phyloP scores from a whole-genome alignment of 345 rosid genomes.

The Corchorus olitorius region DNA sequence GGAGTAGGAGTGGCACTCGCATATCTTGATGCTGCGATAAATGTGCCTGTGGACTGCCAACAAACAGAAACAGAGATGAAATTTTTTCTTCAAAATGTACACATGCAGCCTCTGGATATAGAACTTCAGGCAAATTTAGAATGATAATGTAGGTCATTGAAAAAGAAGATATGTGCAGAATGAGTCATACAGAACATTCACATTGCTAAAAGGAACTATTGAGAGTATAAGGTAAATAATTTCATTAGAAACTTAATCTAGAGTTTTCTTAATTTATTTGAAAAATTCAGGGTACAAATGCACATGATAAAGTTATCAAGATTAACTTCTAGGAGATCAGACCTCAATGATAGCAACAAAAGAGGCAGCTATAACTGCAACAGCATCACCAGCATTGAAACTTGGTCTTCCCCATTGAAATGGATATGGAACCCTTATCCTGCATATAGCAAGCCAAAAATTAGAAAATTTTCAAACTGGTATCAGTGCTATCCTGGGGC shows the following conservation, averaged over 20 bases:
- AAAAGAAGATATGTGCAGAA: neutral
- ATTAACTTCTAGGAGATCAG: constrained; percentile 7
- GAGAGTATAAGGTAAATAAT: no score
- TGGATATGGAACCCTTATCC: constrained; percentile 88
- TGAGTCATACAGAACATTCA: neutral
- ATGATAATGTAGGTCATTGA: neutral
- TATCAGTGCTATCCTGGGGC: neutral
- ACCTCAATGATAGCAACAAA: constrained; percentile 82
- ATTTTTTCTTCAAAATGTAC: neutral
- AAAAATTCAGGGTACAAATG: neutral
- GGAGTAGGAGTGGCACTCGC: constrained; percentile 86
- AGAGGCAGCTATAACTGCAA: constrained; percentile 79
- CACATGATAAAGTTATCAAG: neutral
- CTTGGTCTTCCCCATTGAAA: constrained; percentile 81
- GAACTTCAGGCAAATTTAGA: constrained; percentile 8
- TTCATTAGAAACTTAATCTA: neutral
- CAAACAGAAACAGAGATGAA: neutral
- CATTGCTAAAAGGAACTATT: no score
- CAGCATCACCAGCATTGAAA: constrained; percentile 60
- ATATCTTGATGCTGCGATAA: constrained; percentile 75
- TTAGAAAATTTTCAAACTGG: constrained; percentile 13
- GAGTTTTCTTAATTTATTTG: neutral
- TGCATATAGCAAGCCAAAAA: constrained; percentile 26
- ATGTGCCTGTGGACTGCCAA: constrained; percentile 75
- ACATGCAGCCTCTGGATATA: neutral